These are phyloP conservation scores for Sanghuangporus baumii DNA, from an alignment of 1,284 basidiomycete species.

Conservation along the genomic window DNA sequence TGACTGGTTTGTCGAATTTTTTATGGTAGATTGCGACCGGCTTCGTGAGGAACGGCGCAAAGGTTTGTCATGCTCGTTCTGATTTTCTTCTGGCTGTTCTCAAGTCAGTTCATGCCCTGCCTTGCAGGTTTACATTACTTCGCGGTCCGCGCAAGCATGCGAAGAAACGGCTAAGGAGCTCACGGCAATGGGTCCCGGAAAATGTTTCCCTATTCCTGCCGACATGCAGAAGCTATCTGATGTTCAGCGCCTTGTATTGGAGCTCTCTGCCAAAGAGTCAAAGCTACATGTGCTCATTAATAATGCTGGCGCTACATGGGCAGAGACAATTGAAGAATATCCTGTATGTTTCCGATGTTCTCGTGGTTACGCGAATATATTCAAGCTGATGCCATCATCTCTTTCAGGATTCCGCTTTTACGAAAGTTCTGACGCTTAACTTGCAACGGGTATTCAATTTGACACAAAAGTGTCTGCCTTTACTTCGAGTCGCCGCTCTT, in stretches of 20 bases:
- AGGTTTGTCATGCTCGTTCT: slow-evolving; percentile 30
- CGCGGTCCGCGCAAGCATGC: slow-evolving; percentile 54
- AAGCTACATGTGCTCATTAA: slow-evolving; percentile 60
- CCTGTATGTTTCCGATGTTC: slow-evolving; percentile 31
- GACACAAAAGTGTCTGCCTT: slow-evolving; percentile 60
- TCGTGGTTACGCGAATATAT: slow-evolving; percentile 23
- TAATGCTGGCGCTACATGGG: slow-evolving; percentile 67
- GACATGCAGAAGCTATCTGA: slow-evolving; percentile 57
- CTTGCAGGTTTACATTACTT: slow-evolving; percentile 61
- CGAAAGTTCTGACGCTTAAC: slow-evolving; percentile 62
- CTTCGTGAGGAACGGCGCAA: slow-evolving; percentile 61
- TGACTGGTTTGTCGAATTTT: neutral
- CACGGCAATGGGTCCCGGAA: slow-evolving; percentile 48
- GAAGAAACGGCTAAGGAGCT: slow-evolving; percentile 51
- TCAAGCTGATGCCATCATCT: too few species aligned
- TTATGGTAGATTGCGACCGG: slow-evolving; percentile 54
- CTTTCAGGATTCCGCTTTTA: slow-evolving; percentile 44
- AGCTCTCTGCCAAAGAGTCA: slow-evolving; percentile 46
- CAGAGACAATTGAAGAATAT: slow-evolving; percentile 49
- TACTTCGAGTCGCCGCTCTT: slow-evolving; percentile 49
- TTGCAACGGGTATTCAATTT: slow-evolving; percentile 67
- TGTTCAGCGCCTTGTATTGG: slow-evolving; percentile 47
- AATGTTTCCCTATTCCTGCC: slow-evolving; percentile 52
- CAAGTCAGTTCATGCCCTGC: neutral
- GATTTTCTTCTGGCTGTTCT: neutral